These are phyloP conservation scores for Metschnikowia baotianmanensis DNA, from an alignment of 805 yeast species.

Conservation along the genomic window DNA sequence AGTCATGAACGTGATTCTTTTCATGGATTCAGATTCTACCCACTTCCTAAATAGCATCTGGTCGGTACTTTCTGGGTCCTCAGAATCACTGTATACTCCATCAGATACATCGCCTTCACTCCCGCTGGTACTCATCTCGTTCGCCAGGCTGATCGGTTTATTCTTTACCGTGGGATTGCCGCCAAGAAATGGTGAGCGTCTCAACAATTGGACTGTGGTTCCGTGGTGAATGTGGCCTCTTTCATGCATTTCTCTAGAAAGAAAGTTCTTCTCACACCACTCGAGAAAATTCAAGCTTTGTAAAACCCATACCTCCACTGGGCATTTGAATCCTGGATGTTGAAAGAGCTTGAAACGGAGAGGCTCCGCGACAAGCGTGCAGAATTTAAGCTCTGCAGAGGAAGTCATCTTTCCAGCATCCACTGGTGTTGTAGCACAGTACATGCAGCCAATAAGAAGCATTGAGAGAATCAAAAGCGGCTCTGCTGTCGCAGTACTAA, in stretches of 20 bases:
- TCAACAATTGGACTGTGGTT: slow-evolving; percentile 71
- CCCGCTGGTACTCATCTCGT: slow-evolving; percentile 29
- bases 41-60: slow-evolving; percentile 53
- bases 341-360: slow-evolving; percentile 69
- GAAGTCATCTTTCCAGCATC: slow-evolving; percentile 20
- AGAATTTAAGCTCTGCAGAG: slow-evolving; percentile 40
- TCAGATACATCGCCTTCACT: slow-evolving; percentile 32
- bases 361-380: slow-evolving; percentile 51
- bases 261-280: slow-evolving; percentile 72
- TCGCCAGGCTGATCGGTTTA: slow-evolving; percentile 21
- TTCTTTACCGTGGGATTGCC: slow-evolving; percentile 53
- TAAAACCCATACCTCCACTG: slow-evolving; percentile 71
- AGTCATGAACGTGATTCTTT: slow-evolving; percentile 76
- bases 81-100: slow-evolving; percentile 6
- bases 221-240: slow-evolving; percentile 86
- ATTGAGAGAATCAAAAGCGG: slow-evolving; percentile 53
- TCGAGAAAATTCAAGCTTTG: slow-evolving; percentile 75
- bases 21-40: slow-evolving; percentile 78
- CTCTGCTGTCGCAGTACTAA: slow-evolving; percentile 46
- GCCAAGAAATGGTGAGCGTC: slow-evolving; percentile 74
- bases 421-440: slow-evolving; percentile 29
- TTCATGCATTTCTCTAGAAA: slow-evolving; percentile 70
- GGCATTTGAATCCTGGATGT: slow-evolving; percentile 70
- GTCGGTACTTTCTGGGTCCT: slow-evolving; percentile 23
- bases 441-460: slow-evolving; percentile 55